Evolutionary conservation across 306 rosid genomes (phyloP).

Genomic region (Citrullus mucosospermus): DNA sequence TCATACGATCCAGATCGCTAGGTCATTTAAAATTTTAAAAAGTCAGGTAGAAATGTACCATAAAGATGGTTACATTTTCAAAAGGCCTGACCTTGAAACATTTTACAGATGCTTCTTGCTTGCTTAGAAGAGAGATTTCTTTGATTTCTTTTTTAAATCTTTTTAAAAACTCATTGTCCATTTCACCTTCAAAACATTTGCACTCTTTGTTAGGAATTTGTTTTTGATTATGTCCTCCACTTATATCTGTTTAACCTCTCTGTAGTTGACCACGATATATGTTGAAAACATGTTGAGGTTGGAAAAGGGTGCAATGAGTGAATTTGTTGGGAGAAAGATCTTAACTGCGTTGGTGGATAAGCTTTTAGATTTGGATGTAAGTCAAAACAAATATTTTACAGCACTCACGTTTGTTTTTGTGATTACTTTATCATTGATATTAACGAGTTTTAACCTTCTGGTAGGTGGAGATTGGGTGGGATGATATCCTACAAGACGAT

Average conservation of each 20-base stretch:
- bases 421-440: not conserved
- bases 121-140: not conserved
- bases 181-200: not conserved
- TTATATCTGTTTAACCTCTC: not conserved
- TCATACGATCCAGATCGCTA: not conserved
- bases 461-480: conserved; percentile 78
- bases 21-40: not conserved
- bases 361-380: conserved; percentile 83
- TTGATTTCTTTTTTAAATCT: not conserved
- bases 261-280: conserved; percentile 48
- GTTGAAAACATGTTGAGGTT: conserved; percentile 82
- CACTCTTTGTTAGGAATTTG: not conserved
- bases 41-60: not conserved
- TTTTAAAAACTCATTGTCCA: not conserved
- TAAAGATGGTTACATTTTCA: not conserved
- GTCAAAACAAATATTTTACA: conserved; percentile 12
- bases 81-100: not conserved
- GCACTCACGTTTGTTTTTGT: not conserved
- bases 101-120: not conserved
- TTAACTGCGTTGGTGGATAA: conserved; percentile 59
- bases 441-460: conserved; percentile 11
- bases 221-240: not conserved
- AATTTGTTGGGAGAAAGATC: conserved; percentile 49
- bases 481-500: conserved; percentile 46
- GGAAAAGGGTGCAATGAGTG: conserved; percentile 63